Evolutionary conservation across 345 rosid species (phyloP), one percentile per base, ranked within the genome.

Genomic region (Pugionium dolabratum): DNA sequence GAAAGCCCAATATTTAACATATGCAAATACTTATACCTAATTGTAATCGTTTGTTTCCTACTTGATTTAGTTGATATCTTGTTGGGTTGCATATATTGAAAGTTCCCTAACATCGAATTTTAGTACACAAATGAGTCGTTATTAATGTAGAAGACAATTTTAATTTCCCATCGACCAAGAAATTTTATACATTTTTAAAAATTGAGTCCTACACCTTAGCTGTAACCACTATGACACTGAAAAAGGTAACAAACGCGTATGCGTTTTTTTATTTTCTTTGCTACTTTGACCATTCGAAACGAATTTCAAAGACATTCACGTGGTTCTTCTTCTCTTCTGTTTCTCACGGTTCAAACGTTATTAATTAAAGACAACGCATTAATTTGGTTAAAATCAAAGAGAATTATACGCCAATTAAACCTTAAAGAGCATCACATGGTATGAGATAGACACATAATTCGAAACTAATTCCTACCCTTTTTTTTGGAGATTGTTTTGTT

Each of bases 271-370:
- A 55, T 40, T 56, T 25, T 54, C 59, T 59, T 73, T 37, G 71
- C 26, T 73, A 66, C 60, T 73, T 73, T 73, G 76, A 72, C 76
- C 76, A 65, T 58, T 53, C 51, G 1, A 59, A 73, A 66, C 77
- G 72, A 66, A 66, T 54, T 66, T 73, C 72, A 54, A 66, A 66
- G 77, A 28, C 52, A 52, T 73, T 60, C 77, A 66, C 77, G 56
- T 73, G 77, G 11, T 46, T 2, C 49, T 65, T 59, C 62, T 73
- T 62, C 34, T 46, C 36, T 65, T 50, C 1, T 37, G 0, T 41
- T 51, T 59, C 61, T 59, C 76, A 72, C 71, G 76, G 71, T 72
- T 65, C 66, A 11, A 72, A 57, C 54, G 41, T 52, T 72, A 57
- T 52, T 58, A 26, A 10, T 46, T 37, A 3, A 18, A 18, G 18